Conservation (phyloP, 768 basidiomycete genomes). For the Daedaleopsis sinensis region DNA sequence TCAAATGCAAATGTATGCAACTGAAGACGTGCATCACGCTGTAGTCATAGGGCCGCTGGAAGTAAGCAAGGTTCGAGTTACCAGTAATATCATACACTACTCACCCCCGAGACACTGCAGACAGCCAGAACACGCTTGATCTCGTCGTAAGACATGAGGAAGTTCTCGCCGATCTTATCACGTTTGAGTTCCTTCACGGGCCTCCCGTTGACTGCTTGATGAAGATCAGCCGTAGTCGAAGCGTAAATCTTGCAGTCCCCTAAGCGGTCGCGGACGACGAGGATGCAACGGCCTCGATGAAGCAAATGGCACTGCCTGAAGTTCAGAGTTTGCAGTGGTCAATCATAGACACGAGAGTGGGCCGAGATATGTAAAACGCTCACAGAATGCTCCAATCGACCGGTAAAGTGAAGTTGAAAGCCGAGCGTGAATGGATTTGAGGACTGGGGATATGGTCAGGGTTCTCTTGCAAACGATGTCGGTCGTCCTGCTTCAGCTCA, state of each 20-base stretch:
- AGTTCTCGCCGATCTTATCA: slow-evolving; percentile 49
- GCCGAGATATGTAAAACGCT: too few species aligned
- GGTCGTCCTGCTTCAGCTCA: slow-evolving; percentile 39
- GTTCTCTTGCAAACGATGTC: slow-evolving; percentile 39
- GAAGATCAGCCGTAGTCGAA: slow-evolving; percentile 37
- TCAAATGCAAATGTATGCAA: slow-evolving; percentile 53
- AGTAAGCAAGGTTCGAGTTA: too few species aligned
- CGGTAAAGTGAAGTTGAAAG: slow-evolving; percentile 30
- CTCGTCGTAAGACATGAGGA: slow-evolving; percentile 56
- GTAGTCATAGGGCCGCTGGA: too few species aligned
- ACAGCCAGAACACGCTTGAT: slow-evolving; percentile 50
- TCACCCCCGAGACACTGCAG: slow-evolving; percentile 42
- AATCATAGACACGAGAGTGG: too few species aligned
- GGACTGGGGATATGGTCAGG: slow-evolving; percentile 38
- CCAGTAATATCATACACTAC: too few species aligned
- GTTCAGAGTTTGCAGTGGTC: neutral
- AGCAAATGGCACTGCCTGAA: slow-evolving; percentile 44
- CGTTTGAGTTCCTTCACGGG: slow-evolving; percentile 39
- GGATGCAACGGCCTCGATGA: slow-evolving; percentile 41
- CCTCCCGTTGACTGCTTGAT: slow-evolving; percentile 31
- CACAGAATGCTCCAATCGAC: slow-evolving; percentile 9
- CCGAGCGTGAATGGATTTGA: slow-evolving; percentile 19
- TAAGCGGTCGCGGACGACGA: slow-evolving; percentile 41
- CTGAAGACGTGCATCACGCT: slow-evolving; percentile 23
- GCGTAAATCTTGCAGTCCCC: slow-evolving; percentile 43